Conservation (phyloP, 345 rosid species). For the Excoecaria cochinchinensis region DNA sequence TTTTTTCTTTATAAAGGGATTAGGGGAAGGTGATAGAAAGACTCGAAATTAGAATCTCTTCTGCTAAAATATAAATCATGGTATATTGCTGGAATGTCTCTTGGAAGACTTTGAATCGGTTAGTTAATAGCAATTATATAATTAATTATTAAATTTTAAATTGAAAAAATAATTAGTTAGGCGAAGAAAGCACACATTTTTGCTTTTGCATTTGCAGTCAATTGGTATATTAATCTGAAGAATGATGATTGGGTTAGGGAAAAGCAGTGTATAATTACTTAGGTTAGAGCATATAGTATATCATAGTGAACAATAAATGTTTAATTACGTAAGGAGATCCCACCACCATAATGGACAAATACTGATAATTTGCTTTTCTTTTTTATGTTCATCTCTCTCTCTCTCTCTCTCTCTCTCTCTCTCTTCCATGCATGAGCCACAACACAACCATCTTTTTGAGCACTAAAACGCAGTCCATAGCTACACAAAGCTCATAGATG, state of each 20-base stretch:
- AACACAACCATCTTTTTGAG: constrained; percentile 24
- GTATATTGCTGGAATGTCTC: too few species aligned
- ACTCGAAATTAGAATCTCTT: too few species aligned
- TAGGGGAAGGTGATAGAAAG: too few species aligned
- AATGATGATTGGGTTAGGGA: constrained; percentile 1
- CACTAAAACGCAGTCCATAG: constrained; percentile 32
- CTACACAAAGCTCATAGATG: constrained; percentile 22
- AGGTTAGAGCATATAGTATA: background rate
- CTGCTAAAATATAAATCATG: too few species aligned
- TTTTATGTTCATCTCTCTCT: background rate
- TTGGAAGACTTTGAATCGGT: too few species aligned
- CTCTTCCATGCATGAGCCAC: constrained; percentile 33
- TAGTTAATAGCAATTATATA: background rate
- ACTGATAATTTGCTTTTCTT: constrained; percentile 20
- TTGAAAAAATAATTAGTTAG: background rate
- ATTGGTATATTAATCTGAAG: background rate
- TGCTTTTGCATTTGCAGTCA: background rate
- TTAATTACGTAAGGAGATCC: constrained; percentile 9
- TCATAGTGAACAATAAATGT: constrained; percentile 7
- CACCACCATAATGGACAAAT: constrained; percentile 37
- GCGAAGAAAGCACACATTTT: background rate
- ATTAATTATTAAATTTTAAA: background rate
- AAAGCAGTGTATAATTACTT: constrained; percentile 7
- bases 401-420: constrained; percentile 9
- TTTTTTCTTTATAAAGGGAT: too few species aligned